phyloP scores from a whole-genome alignment of 2,329 filamentous ascomycete species.

The Cytospora piceae region DNA sequence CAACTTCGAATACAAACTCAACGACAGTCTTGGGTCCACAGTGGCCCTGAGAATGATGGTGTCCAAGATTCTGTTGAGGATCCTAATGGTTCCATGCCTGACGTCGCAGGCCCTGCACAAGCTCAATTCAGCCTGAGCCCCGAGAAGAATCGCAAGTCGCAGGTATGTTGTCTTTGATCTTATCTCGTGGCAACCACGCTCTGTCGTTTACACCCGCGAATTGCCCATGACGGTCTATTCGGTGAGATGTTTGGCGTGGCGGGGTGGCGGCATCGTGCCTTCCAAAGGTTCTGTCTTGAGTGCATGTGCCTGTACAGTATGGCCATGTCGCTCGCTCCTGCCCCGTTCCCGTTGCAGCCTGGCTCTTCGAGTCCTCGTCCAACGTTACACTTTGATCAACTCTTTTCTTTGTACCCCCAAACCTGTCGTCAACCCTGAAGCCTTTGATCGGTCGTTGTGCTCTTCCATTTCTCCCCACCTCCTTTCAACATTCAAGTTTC shows the following conservation, averaged over 20 bases:
- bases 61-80: background rate
- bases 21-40: no score
- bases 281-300: background rate
- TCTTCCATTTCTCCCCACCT: background rate
- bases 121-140: background rate
- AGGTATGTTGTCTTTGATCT: background rate
- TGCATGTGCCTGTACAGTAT: no score
- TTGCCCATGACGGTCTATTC: no score
- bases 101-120: background rate
- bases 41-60: background rate
- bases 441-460: background rate
- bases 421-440: background rate
- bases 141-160: background rate
- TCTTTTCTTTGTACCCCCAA: background rate
- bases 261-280: background rate
- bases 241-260: background rate
- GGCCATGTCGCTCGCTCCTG: background rate
- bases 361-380: no score
- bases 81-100: background rate
- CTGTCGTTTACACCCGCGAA: no score
- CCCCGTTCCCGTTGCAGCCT: background rate
- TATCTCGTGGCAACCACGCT: background rate
- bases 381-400: background rate
- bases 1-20: background rate
- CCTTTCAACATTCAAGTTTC: background rate